phyloP scores from a whole-genome alignment of 1,284 basidiomycete genomes.

The Wallemia hederae region DNA sequence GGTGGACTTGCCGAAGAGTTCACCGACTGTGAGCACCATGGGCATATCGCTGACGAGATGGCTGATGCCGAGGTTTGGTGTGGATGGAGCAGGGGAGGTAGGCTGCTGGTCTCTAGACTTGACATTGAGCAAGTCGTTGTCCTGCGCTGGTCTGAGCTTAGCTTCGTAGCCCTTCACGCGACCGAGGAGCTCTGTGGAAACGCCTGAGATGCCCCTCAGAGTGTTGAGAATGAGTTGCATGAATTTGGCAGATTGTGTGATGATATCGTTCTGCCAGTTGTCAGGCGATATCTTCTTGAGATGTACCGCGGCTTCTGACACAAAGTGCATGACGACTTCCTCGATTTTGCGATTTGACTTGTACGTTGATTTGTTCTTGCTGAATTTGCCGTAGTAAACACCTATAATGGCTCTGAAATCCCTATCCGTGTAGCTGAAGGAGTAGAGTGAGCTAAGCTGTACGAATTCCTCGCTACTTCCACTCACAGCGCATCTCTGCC shows the following conservation, averaged over 20 bases:
- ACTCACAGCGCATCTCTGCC: conserved; percentile 57
- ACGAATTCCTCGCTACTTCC: not conserved
- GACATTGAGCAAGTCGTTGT: conserved; percentile 17
- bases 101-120: conserved; percentile 29
- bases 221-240: conserved; percentile 57
- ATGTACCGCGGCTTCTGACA: conserved; percentile 54
- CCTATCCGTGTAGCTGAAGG: conserved; percentile 50
- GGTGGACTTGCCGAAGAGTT: conserved; percentile 42
- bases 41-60: conserved; percentile 33
- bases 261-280: conserved; percentile 72
- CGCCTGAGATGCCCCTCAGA: conserved; percentile 36
- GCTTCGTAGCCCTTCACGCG: conserved; percentile 54
- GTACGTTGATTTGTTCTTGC: conserved; percentile 39
- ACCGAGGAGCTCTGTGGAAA: conserved; percentile 48
- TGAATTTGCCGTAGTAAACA: conserved; percentile 63
- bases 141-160: conserved; percentile 31
- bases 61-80: conserved; percentile 2
- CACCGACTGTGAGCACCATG: conserved; percentile 36
- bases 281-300: conserved; percentile 56
- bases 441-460: not conserved
- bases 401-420: conserved; percentile 61
- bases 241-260: conserved; percentile 65
- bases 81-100: not conserved
- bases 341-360: conserved; percentile 91
- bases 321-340: conserved; percentile 83